Evolutionary conservation across 805 yeast species (phyloP).

Genomic region (Candida caryicola): DNA sequence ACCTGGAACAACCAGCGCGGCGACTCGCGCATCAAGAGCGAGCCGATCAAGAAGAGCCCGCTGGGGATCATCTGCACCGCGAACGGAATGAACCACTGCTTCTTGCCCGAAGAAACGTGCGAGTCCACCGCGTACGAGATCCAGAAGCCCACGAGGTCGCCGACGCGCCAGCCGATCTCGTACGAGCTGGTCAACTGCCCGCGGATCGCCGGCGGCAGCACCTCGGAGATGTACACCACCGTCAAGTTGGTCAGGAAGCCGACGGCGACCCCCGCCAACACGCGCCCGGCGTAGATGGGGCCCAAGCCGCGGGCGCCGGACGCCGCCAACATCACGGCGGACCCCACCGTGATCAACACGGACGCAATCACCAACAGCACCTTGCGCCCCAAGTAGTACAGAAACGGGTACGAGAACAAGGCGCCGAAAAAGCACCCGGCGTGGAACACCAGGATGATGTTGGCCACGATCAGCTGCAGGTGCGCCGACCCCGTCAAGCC

Average conservation of each 20-base stretch:
- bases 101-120: conserved; percentile 22
- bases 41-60: conserved; percentile 32
- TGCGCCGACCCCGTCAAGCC: conserved; percentile 23
- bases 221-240: conserved; percentile 35
- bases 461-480: conserved; percentile 24
- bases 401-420: conserved; percentile 33
- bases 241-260: conserved; percentile 37
- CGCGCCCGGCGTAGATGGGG: conserved; percentile 38
- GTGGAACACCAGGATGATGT: conserved; percentile 39
- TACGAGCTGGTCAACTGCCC: conserved; percentile 31
- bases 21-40: conserved; percentile 32
- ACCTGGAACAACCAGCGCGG: conserved; percentile 38
- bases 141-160: conserved; percentile 41
- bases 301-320: conserved; percentile 25
- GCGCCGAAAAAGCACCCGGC: conserved; percentile 42
- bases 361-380: conserved; percentile 32
- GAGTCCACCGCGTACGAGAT: conserved; percentile 32
- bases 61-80: conserved; percentile 39
- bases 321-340: conserved; percentile 37
- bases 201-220: conserved; percentile 35
- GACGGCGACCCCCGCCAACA: conserved; percentile 34
- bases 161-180: conserved; percentile 40
- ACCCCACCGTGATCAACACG: conserved; percentile 31
- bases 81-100: conserved; percentile 41
- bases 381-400: conserved; percentile 33